Base-by-base conservation (phyloP, 2,329 filamentous ascomycete genomes). In the Beauveria bassiana region DNA sequence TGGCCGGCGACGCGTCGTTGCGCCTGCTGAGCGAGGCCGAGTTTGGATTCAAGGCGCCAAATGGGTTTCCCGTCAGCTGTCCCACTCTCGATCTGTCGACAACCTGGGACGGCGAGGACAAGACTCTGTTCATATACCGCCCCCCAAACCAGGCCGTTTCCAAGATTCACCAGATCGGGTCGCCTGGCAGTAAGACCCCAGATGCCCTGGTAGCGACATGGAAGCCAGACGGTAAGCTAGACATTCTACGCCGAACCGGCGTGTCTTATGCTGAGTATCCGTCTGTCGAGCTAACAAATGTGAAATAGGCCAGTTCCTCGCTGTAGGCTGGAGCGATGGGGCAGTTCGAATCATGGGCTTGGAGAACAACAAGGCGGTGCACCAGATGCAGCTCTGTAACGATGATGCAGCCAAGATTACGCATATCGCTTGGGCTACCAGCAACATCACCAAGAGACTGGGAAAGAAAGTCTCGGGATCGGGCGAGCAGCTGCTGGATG, bases 71-170 rank as follows among this genome's bases (percentile, higher is more conserved):
- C 40, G 81, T 86, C 28, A 91, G 89, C 73, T 96, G 91, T 73
- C 91, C 93, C 18, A 88, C 87, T 9, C 90, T 96, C 78, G 91
- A 97, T 74, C 80, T 98, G 51, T 81, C 89, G n/a, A 87, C 88
- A 5, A 80, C 92, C 14, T 77, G 76, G 72, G 89, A 89, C 14
- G 84, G 81, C n/a, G 79, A 81, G 18, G 83, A 86, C 63, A 85
- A 85, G 54, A 85, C 86, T 55, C 78, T 97, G 20, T 81, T 88
- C 66, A 86, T 96, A 49, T 93, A 89, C 74, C 84, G 93, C 54
- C 82, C 93, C 18, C 90, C 89, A 64, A 88, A 88, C 1, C 91
- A 97, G 66, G 67, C 78, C 8, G 81, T 85, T 10, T 79, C 80
- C 60, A 84, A 80, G 65, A 80, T 77, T 49, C 79, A 78, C 63